Evolutionary conservation across 2,329 filamentous ascomycete genomes (phyloP).

Genomic region (Macroventuria anomochaeta): DNA sequence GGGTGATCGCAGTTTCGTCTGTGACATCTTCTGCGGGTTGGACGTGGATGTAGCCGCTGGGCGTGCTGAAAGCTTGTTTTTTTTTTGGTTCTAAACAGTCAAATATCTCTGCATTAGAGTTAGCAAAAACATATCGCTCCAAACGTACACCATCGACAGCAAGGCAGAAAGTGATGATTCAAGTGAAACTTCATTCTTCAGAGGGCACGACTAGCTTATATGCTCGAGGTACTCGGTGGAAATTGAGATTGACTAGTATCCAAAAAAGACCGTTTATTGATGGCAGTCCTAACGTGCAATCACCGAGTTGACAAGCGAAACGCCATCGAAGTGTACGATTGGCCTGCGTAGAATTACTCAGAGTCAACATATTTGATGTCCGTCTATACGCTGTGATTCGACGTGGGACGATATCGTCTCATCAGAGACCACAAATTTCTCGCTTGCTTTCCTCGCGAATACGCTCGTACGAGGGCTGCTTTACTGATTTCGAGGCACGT

Average conservation of each 20-base stretch:
- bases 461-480: slow-evolving; percentile 10
- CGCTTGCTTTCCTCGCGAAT: neutral
- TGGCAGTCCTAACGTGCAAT: slow-evolving; percentile 16
- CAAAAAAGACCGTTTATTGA: slow-evolving; percentile 10
- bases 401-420: neutral
- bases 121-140: slow-evolving; percentile 37
- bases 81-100: slow-evolving; percentile 33
- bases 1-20: slow-evolving; percentile 14
- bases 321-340: slow-evolving; percentile 1
- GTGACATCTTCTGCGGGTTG: slow-evolving; percentile 31
- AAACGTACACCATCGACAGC: neutral
- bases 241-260: slow-evolving; percentile 20
- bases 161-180: neutral
- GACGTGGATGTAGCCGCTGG: slow-evolving; percentile 37
- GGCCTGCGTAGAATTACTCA: slow-evolving; percentile 11
- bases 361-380: neutral
- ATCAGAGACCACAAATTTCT: neutral
- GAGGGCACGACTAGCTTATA: slow-evolving; percentile 15
- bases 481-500: neutral
- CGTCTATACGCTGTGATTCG: neutral
- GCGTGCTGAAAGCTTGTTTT: slow-evolving; percentile 36
- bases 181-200: neutral
- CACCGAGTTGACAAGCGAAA: slow-evolving; percentile 11
- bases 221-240: neutral
- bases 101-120: slow-evolving; percentile 34